Evolutionary conservation across 2,329 filamentous ascomycete species (phyloP), one percentile per base, ranked within the genome.

Genomic region (Aspergillus sp.): DNA sequence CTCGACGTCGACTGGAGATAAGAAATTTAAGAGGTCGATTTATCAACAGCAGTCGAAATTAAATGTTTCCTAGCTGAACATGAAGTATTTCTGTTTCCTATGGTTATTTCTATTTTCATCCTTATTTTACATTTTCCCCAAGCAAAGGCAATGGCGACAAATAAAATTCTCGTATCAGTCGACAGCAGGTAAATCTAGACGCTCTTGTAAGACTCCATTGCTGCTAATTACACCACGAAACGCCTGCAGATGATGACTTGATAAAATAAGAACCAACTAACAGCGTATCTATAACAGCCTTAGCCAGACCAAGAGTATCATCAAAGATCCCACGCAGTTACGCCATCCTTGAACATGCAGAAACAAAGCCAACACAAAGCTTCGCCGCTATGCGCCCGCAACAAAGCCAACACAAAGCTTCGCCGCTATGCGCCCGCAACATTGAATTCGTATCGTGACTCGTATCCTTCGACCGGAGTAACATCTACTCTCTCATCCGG

Each of bases 401-500:
- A 55, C 51, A 29, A 37, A 38, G 47, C 41, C 32, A 40, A 39
- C 39, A 45, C 32, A 29, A 41, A 57, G 60, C 57, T 45, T 54
- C 56, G 41, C 43, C 36, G 46, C 52, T 61, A 60, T 61, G 55
- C 52, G 44, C 49, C 50, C 37, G 58, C 48, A 48, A 55, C 51
- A 29, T 53, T 59, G 48, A 67, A 65, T 30, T 53, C 44, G 51
- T 61, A 59, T 49, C 63, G 59, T 52, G 61, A 66, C 35, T 56
- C 53, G 36, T 60, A 63, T 41, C 60, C 72, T 30, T 72, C 66
- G 26, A 67, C 62, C 5, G 64, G 44, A 37, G 54, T 51, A 11
- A 85, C 68, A 15, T 75, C 63, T 12, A 86, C 67, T 36, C 67
- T 60, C 57, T 85, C 77, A 20, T 72, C 66, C 6, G 69, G 58